Evolutionary conservation across 1,284 basidiomycete genomes (phyloP), one percentile per base, ranked within the genome.

Genomic region (Trichosporon sp.): DNA sequence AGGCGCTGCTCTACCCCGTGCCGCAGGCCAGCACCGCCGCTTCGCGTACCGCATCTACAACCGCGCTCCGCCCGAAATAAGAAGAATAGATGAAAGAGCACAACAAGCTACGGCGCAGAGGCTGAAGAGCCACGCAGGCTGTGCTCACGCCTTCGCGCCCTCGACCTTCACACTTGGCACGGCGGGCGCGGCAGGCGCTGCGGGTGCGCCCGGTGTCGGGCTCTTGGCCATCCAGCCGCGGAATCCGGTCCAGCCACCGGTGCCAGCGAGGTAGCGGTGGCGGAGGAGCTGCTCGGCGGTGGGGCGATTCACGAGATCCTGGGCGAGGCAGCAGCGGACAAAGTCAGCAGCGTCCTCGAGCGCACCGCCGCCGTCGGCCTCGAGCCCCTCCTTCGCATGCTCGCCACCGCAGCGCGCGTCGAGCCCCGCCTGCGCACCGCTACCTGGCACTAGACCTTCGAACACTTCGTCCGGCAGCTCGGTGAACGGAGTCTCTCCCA

Each of bases 401-500:
- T 51, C 70, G 3, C 74, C 72, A 0, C 74, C 75, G 69, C 81
- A 83, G n/a, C 81, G 70, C 34, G 72, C 77, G 35, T 74, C 65
- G 34, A 83, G 65, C 6, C 76, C 80, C 47, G 70, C 72, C 8
- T 74, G 66, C 1, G 81, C 81, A 29, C 75, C 73, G 12, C 70
- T 73, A 1, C 73, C 78, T 0, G 71, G 65, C 3, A 47, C 56
- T 3, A 82, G 66, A 2, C 80, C 81, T n/a, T 66, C 74, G 23
- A 82, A 71, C 7, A 81, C 80, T 60, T 81, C 81, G 63, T 81
- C 80, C 7, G 78, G 78, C 32, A 83, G 71, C 7, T 79, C 79
- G 81, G 91, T 89, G 84, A 97, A 97, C 0, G 95, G 95, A 76
- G 93, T 97, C 84, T 98, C 94, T 23, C 96, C 96, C 27, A 95